Conservation (phyloP, 345 rosid genomes). For the Euphorbia lathyris region DNA sequence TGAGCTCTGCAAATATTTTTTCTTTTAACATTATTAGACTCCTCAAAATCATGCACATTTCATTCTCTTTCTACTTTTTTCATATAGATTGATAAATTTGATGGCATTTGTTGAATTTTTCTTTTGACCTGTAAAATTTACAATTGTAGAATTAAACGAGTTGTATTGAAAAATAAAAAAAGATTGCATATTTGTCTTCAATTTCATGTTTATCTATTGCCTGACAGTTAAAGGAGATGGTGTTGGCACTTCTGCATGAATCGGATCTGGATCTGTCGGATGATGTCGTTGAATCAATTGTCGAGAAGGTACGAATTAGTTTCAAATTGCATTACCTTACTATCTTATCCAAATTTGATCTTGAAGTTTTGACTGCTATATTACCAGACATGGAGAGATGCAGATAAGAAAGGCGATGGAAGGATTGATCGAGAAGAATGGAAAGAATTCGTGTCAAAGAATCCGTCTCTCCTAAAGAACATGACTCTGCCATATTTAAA, state of each 20-base stretch:
- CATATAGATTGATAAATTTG: background rate
- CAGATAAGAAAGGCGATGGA: conserved; percentile 67
- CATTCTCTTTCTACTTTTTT: background rate
- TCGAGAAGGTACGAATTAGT: conserved; percentile 52
- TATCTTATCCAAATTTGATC: background rate
- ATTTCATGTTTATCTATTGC: conserved; percentile 8
- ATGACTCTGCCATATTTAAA: conserved; percentile 88
- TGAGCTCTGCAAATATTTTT: conserved; percentile 21
- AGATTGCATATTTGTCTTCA: background rate
- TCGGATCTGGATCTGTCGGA: conserved; percentile 71
- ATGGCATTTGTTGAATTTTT: background rate
- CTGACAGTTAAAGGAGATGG: conserved; percentile 84
- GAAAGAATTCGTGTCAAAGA: conserved; percentile 65
- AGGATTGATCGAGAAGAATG: conserved; percentile 86
- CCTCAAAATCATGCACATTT: background rate
- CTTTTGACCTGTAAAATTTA: too few relatives aligned
- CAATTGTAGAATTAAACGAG: too few relatives aligned
- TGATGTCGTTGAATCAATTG: conserved; percentile 66
- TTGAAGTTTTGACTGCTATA: conserved; percentile 5
- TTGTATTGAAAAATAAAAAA: too few relatives aligned
- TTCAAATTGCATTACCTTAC: background rate
- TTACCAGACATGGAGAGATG: conserved; percentile 63
- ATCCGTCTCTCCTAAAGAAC: conserved; percentile 85
- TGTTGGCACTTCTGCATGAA: conserved; percentile 82
- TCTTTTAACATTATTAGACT: background rate